These are phyloP conservation scores for Ophiostoma pallidulum DNA, from an alignment of 2,329 filamentous ascomycete species.

Conservation along the genomic window DNA sequence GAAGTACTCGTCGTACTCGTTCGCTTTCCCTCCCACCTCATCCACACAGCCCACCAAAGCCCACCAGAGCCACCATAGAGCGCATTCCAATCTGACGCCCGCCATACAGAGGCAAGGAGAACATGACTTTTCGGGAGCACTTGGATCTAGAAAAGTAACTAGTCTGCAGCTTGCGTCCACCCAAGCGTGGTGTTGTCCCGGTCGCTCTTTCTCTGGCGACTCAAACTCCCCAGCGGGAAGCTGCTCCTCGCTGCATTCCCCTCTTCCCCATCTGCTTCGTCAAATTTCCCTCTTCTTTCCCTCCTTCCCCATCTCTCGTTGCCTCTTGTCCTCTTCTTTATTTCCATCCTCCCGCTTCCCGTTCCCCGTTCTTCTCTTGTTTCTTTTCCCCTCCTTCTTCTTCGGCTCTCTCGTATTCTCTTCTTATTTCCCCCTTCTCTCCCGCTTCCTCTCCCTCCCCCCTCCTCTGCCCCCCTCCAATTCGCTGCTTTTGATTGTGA, in stretches of 20 bases:
- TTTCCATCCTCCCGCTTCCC: not conserved
- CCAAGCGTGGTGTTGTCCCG: not conserved
- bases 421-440: not conserved
- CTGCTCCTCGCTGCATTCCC: not conserved
- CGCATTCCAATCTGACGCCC: conserved; percentile 6
- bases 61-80: too few species aligned
- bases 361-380: not conserved
- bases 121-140: not conserved
- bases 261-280: not conserved
- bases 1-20: too few species aligned
- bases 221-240: not conserved
- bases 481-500: not conserved
- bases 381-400: conserved; percentile 1
- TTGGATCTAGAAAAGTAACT: conserved; percentile 4
- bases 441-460: not conserved
- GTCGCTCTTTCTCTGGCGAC: conserved; percentile 1
- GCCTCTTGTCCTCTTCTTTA: not conserved
- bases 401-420: not conserved
- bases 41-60: conserved; percentile 2
- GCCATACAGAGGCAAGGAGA: conserved; percentile 5
- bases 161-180: not conserved
- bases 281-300: not conserved
- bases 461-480: not conserved
- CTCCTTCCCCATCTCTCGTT: not conserved
- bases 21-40: not conserved